Evolutionary conservation across 2,329 filamentous ascomycete genomes (phyloP).

Genomic region (Seiridium cupressi): DNA sequence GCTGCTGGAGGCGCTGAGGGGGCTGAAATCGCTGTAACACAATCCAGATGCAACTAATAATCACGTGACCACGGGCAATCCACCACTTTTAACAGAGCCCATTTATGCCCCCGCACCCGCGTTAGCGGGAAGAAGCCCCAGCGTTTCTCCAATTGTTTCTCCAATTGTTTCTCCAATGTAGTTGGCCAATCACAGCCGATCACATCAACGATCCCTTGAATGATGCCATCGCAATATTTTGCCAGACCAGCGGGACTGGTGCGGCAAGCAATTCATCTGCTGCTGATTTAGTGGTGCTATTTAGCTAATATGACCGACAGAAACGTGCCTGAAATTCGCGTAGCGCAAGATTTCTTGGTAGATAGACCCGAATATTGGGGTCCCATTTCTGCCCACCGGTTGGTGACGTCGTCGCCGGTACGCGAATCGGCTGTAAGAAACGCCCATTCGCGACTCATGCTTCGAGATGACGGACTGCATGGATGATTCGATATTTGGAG

Average conservation of each 20-base stretch:
- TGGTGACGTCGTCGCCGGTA: too few relatives aligned
- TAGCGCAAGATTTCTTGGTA: neutral
- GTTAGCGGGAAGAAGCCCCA: neutral
- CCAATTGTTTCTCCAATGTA: neutral
- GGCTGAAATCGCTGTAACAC: neutral
- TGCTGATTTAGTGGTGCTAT: neutral
- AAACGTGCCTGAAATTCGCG: neutral
- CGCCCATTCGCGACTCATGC: too few relatives aligned
- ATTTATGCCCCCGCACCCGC: neutral
- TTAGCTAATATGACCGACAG: conserved; percentile 1
- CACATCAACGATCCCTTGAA: conserved; percentile 19
- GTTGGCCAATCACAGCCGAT: conserved; percentile 10
- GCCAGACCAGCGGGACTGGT: neutral
- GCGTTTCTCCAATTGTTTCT: neutral
- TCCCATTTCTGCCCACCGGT: neutral
- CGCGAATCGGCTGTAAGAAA: too few relatives aligned
- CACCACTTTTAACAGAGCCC: neutral
- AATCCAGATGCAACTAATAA: neutral
- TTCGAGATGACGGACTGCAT: too few relatives aligned
- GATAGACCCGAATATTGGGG: neutral
- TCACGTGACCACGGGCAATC: neutral
- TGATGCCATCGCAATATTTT: conserved; percentile 19
- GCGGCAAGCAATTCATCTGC: neutral
- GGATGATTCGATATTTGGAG: too few relatives aligned
- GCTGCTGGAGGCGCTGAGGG: too few relatives aligned